Evolutionary conservation across 2,329 filamentous ascomycete species (phyloP).

Genomic region (Xylaria polymorpha): DNA sequence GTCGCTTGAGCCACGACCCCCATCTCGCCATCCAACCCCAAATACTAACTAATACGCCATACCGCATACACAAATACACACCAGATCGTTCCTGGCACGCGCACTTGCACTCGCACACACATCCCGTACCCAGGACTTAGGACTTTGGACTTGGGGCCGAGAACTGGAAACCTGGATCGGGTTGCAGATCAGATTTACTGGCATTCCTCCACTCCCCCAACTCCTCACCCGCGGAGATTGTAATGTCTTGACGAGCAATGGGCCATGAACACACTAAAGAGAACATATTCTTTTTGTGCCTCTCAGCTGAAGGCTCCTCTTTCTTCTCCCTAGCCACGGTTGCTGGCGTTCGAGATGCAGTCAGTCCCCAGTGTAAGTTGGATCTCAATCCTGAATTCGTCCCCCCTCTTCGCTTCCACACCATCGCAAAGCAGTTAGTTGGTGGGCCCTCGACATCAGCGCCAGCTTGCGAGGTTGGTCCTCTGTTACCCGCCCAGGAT

Average conservation of each 20-base stretch:
- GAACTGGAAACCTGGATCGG: constrained; percentile 13
- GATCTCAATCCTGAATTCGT: constrained; percentile 34
- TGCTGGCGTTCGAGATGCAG: constrained; percentile 61
- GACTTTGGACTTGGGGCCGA: constrained; percentile 1
- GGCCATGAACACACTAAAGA: constrained; percentile 47
- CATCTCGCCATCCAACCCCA: constrained; percentile 35
- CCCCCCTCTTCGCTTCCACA: constrained; percentile 15
- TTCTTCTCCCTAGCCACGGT: constrained; percentile 51
- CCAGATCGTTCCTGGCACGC: constrained; percentile 24
- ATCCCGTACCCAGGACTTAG: not conserved
- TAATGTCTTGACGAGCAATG: constrained; percentile 52
- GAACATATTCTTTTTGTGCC: constrained; percentile 45
- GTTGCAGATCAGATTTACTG: constrained; percentile 40
- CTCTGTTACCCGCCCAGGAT: constrained; percentile 26
- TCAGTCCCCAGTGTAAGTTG: constrained; percentile 64
- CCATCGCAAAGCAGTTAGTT: constrained; percentile 35
- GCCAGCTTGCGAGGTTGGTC: constrained; percentile 23
- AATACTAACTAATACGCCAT: constrained; percentile 31
- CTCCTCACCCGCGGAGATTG: constrained; percentile 36
- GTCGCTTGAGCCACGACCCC: constrained; percentile 45
- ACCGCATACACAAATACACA: constrained; percentile 25
- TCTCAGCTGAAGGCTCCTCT: constrained; percentile 51
- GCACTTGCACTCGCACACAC: not conserved
- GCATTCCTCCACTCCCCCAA: constrained; percentile 42
- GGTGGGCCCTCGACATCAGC: constrained; percentile 30